Evolutionary conservation across 179 eudicot species (phyloP).

Genomic region (Amaranthus tricolor): DNA sequence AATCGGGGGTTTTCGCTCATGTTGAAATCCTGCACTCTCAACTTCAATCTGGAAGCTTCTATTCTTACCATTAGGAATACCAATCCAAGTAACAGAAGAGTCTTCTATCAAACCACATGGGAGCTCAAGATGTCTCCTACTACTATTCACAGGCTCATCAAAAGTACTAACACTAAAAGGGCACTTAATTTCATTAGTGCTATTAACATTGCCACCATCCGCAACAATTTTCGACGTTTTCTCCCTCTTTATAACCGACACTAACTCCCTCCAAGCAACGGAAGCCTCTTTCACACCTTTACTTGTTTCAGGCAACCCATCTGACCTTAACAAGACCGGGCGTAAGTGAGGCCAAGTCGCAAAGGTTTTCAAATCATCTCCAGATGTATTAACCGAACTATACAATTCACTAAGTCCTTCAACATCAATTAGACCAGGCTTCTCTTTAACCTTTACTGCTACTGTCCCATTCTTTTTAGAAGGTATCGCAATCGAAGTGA

Average conservation of each 20-base stretch:
- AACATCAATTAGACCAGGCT: conserved; percentile 45
- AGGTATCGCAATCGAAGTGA: conserved; percentile 6
- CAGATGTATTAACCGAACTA: conserved; percentile 40
- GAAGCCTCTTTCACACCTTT: conserved; percentile 76
- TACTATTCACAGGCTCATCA: conserved; percentile 33
- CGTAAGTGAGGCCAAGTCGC: conserved; percentile 63
- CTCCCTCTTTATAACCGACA: conserved; percentile 31
- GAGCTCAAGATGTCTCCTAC: conserved; percentile 34
- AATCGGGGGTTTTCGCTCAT: conserved; percentile 57
- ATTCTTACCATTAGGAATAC: conserved; percentile 58
- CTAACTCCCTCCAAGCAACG: conserved; percentile 52
- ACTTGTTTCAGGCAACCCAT: conserved; percentile 71
- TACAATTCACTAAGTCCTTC: conserved; percentile 60
- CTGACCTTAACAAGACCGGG: conserved; percentile 62
- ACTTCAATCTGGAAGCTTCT: conserved; percentile 74
- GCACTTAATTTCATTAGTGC: conserved; percentile 36
- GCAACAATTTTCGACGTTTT: conserved; percentile 10
- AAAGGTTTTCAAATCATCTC: conserved; percentile 39
- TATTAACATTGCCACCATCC: conserved; percentile 18
- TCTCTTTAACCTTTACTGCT: conserved; percentile 24
- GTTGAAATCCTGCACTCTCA: conserved; percentile 47
- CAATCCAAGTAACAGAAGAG: conserved; percentile 81
- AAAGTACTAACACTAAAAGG: conserved; percentile 49
- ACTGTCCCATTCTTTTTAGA: conserved; percentile 16
- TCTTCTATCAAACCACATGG: conserved; percentile 90